Conservation (phyloP, 148 eudicot species). For the Fagopyrum esculentum region DNA sequence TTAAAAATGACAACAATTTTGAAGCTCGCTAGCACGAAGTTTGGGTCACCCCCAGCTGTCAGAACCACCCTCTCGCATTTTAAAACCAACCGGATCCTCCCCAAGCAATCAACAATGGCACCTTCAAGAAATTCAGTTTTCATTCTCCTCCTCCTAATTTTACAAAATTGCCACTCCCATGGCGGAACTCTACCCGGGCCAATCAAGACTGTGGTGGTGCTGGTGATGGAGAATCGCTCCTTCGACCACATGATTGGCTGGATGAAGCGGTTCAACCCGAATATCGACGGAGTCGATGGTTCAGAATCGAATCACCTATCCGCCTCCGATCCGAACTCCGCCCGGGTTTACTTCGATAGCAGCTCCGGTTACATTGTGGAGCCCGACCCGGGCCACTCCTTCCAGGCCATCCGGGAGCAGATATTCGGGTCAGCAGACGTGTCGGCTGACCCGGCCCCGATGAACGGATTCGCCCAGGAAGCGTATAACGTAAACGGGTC, state of each 20-base stretch:
- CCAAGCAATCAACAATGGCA: neutral
- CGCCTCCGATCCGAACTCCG: slow-evolving; percentile 40
- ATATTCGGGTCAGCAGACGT: slow-evolving; percentile 63
- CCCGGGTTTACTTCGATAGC: slow-evolving; percentile 28
- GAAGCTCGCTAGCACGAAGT: too few species aligned
- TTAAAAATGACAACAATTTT: too few species aligned
- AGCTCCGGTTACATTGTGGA: slow-evolving; percentile 63
- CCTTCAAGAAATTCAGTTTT: neutral
- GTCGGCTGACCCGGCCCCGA: slow-evolving; percentile 40
- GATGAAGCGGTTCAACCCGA: slow-evolving; percentile 66
- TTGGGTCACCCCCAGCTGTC: neutral
- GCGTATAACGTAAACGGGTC: slow-evolving; percentile 48
- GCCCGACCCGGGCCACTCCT: slow-evolving; percentile 91
- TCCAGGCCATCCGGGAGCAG: slow-evolving; percentile 75
- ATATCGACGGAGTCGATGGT: slow-evolving; percentile 63
- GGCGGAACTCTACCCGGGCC: slow-evolving; percentile 23
- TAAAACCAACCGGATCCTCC: neutral
- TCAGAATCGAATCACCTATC: slow-evolving; percentile 46
- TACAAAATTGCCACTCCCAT: neutral
- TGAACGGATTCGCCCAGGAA: slow-evolving; percentile 79
- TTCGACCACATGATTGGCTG: slow-evolving; percentile 90
- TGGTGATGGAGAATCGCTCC: slow-evolving; percentile 87
- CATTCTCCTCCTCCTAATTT: slow-evolving; percentile 15
- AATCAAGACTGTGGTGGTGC: slow-evolving; percentile 53
- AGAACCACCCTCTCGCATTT: neutral